Evolutionary conservation across 75 land plant genomes (phyloP).

Genomic region (Adiantum capillusveneris): DNA sequence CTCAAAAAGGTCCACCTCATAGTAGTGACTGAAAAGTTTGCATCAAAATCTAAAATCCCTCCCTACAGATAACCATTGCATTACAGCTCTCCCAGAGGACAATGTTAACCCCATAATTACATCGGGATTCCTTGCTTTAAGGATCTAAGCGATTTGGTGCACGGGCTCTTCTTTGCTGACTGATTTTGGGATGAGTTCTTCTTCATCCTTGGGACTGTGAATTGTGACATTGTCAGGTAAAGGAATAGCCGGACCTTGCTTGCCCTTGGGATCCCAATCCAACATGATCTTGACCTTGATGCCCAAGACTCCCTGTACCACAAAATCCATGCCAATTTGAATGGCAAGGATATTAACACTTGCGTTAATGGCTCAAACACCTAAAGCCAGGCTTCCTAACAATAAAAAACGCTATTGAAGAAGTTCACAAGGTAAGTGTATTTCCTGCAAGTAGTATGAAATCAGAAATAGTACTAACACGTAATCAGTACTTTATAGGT

Average conservation of each 20-base stretch:
- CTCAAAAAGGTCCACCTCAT: too few relatives aligned
- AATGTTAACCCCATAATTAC: too few relatives aligned
- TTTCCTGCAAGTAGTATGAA: neutral
- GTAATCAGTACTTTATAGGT: too few relatives aligned
- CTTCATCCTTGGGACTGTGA: slow-evolving; percentile 61
- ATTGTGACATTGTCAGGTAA: slow-evolving; percentile 55
- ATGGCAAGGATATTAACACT: too few relatives aligned
- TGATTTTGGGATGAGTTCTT: slow-evolving; percentile 26
- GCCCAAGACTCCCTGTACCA: slow-evolving; percentile 49
- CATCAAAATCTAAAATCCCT: too few relatives aligned
- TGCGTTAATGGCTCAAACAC: neutral
- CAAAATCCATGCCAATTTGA: too few relatives aligned
- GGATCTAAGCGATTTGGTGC: too few relatives aligned
- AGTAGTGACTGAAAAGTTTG: too few relatives aligned
- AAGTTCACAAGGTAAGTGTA: neutral
- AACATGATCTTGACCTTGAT: too few relatives aligned
- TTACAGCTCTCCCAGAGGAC: too few relatives aligned
- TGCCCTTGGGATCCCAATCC: slow-evolving; percentile 56
- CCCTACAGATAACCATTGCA: too few relatives aligned
- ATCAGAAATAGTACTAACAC: neutral
- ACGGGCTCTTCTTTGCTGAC: slow-evolving; percentile 16
- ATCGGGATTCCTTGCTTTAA: too few relatives aligned
- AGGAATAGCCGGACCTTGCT: slow-evolving; percentile 55
- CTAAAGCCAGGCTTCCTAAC: neutral
- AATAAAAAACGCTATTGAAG: neutral